A percentile compares a stretch with the other conserved stretches of the same genome.
These are phyloP conservation scores for Pleurotus platypus DNA, from an alignment of 768 basidiomycete genomes.

Conservation along the genomic window DNA sequence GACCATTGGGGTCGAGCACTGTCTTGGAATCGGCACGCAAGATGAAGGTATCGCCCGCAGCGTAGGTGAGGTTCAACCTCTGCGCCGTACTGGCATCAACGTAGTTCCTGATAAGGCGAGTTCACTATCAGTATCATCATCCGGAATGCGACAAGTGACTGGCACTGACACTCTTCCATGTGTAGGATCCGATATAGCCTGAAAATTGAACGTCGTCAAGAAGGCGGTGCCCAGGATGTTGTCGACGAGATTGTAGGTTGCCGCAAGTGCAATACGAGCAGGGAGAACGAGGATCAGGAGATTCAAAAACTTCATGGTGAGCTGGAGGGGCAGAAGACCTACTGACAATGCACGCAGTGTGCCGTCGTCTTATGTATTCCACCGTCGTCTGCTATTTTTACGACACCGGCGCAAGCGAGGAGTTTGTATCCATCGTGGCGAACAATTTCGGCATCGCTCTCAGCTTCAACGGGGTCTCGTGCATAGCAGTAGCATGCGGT, in stretches of 20 bases:
- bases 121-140: background rate
- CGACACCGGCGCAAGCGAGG: too few species aligned
- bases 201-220: conserved; percentile 37
- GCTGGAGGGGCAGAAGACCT: too few species aligned
- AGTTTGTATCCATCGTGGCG: too few species aligned
- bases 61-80: conserved; percentile 42
- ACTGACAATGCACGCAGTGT: too few species aligned
- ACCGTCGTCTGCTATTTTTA: too few species aligned
- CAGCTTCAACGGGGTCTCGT: too few species aligned
- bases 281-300: background rate
- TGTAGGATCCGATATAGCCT: conserved; percentile 44
- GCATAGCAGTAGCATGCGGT: too few species aligned
- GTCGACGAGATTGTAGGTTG: conserved; percentile 31
- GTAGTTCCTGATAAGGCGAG: conserved; percentile 3
- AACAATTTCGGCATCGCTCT: too few species aligned
- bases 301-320: too few species aligned
- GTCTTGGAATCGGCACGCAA: conserved; percentile 43
- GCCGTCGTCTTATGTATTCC: too few species aligned
- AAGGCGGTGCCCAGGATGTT: conserved; percentile 36
- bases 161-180: conserved; percentile 44
- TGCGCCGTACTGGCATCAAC: conserved; percentile 28
- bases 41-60: conserved; percentile 38
- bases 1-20: conserved; percentile 32
- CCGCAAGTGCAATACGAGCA: conserved; percentile 20
- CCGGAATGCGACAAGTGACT: background rate